phyloP scores from a whole-genome alignment of 176 grass and related monocot species.

The Miscanthus lutarioriparius region DNA sequence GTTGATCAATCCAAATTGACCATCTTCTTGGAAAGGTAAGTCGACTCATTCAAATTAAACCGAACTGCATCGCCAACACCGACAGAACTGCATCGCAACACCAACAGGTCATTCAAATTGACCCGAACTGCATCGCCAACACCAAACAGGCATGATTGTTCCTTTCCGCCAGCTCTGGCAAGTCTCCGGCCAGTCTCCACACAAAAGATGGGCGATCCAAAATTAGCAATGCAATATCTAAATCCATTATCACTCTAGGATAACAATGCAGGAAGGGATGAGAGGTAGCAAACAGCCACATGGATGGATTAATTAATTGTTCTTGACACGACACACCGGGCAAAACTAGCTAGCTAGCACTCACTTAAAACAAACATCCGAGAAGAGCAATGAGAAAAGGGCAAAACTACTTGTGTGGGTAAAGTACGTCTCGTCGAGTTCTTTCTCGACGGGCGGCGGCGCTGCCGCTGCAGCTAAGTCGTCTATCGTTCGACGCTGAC shows the following conservation, averaged over 20 bases:
- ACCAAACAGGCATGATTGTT: not conserved
- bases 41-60: not conserved
- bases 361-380: not conserved
- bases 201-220: not conserved
- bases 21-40: not conserved
- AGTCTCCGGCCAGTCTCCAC: not conserved
- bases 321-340: not conserved
- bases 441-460: constrained; percentile 11
- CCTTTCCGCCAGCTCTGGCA: not conserved
- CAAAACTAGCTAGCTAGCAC: constrained; percentile 4
- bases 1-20: constrained; percentile 16
- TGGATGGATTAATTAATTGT: not conserved
- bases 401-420: constrained; percentile 5
- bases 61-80: too few species aligned
- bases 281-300: not conserved
- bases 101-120: too few species aligned
- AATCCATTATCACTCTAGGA: not conserved
- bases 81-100: too few species aligned
- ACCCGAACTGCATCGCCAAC: not conserved
- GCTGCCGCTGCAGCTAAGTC: not conserved
- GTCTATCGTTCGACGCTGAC: constrained; percentile 42
- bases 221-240: not conserved
- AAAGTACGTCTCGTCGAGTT: not conserved
- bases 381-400: not conserved
- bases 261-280: not conserved